phyloP scores from a whole-genome alignment of 306 rosid species.

The Vigna unguiculata region DNA sequence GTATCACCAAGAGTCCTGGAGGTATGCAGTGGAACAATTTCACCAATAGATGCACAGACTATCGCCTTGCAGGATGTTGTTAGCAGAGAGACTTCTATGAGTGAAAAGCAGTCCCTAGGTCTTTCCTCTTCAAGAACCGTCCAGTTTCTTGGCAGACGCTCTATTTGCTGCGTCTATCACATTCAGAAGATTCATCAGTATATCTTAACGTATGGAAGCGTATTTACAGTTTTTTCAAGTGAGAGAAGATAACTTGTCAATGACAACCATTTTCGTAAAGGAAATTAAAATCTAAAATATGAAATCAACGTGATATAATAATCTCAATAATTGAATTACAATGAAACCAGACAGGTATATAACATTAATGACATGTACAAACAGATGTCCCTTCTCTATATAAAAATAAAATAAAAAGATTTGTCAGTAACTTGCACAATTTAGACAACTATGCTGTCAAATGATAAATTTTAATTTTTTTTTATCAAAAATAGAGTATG shows the following conservation, averaged over 20 bases:
- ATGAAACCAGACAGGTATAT: background rate
- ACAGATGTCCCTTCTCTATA: constrained; percentile 6
- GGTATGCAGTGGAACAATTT: constrained; percentile 55
- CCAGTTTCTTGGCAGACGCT: constrained; percentile 65
- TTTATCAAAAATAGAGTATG: too few relatives aligned
- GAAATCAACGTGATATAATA: constrained; percentile 2
- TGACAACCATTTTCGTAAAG: background rate
- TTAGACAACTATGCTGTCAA: background rate
- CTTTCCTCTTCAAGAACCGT: constrained; percentile 58
- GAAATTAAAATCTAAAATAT: constrained; percentile 2
- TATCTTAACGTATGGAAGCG: constrained; percentile 29
- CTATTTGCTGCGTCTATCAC: constrained; percentile 43
- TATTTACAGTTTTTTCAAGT: constrained; percentile 20
- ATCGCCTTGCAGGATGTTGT: constrained; percentile 58
- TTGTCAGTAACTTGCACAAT: background rate
- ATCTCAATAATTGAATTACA: background rate
- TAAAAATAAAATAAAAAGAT: background rate
- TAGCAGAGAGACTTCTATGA: constrained; percentile 59
- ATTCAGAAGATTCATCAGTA: constrained; percentile 36
- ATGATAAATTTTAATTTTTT: background rate
- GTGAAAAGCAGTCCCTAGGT: constrained; percentile 56
- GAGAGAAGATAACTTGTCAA: constrained; percentile 22
- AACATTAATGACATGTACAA: constrained; percentile 16
- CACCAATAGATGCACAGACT: constrained; percentile 71
- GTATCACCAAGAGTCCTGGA: constrained; percentile 41